Percentiles rank a stretch among this genome's conserved stretches.
These are phyloP conservation scores for Colletotrichum cereale DNA, from an alignment of 2,329 filamentous ascomycete species.

Conservation along the genomic window DNA sequence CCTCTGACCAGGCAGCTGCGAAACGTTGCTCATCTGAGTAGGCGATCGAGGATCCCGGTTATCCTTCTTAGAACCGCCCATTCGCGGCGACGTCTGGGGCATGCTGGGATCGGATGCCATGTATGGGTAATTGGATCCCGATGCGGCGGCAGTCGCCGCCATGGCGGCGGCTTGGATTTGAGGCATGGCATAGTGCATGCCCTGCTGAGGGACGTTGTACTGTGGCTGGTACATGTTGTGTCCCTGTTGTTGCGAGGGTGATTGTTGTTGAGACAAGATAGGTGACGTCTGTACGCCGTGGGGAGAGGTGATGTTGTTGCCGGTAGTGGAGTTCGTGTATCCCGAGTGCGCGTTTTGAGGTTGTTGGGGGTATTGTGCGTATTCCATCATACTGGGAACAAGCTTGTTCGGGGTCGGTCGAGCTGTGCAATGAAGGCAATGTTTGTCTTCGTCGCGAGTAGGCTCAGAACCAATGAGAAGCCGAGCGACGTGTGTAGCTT, in stretches of 20 bases:
- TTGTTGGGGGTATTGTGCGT: conserved; percentile 79
- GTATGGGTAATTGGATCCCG: conserved; percentile 81
- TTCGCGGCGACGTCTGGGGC: conserved; percentile 80
- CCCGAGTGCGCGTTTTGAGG: conserved; percentile 74
- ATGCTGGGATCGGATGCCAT: conserved; percentile 78
- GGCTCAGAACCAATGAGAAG: conserved; percentile 31
- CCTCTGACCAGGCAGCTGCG: conserved; percentile 69
- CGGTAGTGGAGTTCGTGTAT: conserved; percentile 70
- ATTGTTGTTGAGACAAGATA: conserved; percentile 82
- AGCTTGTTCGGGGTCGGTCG: conserved; percentile 26
- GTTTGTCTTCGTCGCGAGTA: conserved; percentile 48
- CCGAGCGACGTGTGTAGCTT: conserved; percentile 14
- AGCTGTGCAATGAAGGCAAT: conserved; percentile 40
- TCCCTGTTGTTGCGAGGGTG: conserved; percentile 68
- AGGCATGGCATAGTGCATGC: conserved; percentile 87
- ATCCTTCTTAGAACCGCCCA: conserved; percentile 80
- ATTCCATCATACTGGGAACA: conserved; percentile 74
- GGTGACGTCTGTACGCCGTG: conserved; percentile 81
- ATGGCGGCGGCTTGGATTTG: conserved; percentile 91
- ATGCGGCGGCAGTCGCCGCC: conserved; percentile 91
- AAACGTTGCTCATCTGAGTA: conserved; percentile 74
- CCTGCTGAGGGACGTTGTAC: conserved; percentile 79
- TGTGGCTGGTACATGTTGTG: conserved; percentile 86
- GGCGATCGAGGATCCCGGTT: conserved; percentile 81
- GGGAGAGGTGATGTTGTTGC: conserved; percentile 77